These are phyloP conservation scores for Candida neerlandica DNA, from an alignment of 1,139 yeast species.

Conservation along the genomic window DNA sequence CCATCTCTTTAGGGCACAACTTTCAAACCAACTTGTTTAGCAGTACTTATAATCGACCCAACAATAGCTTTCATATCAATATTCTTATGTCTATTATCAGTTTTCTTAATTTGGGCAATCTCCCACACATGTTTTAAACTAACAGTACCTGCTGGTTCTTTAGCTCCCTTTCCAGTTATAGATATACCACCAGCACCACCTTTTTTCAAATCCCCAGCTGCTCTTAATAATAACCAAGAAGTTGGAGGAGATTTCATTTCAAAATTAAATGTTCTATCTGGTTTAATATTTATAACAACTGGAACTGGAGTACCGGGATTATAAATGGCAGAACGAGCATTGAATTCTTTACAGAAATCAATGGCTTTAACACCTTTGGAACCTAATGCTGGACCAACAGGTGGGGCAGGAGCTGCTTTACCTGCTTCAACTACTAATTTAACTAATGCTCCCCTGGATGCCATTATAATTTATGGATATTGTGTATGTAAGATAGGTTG, in stretches of 20 bases:
- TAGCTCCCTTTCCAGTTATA: conserved; percentile 8
- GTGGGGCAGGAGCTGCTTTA: conserved; percentile 98
- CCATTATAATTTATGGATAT: no score
- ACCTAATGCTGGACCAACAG: conserved; percentile 98
- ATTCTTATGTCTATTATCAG: conserved; percentile 77
- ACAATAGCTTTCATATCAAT: conserved; percentile 75
- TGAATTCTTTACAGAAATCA: conserved; percentile 97
- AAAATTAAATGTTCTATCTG: conserved; percentile 88
- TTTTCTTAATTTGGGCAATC: conserved; percentile 90
- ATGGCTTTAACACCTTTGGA: conserved; percentile 99
- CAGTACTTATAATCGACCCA: conserved; percentile 83
- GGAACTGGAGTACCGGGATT: conserved; percentile 91
- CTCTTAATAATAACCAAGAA: conserved; percentile 79
- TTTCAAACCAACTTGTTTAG: conserved; percentile 81
- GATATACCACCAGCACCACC: conserved; percentile 63
- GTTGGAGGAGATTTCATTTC: conserved; percentile 93
- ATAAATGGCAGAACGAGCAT: conserved; percentile 90
- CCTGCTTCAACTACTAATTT: conserved; percentile 98
- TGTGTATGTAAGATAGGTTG: background rate
- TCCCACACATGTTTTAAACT: conserved; percentile 91
- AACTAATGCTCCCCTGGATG: conserved; percentile 58
- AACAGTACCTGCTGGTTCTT: conserved; percentile 63
- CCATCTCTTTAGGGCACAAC: conserved; percentile 57
- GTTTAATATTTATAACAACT: conserved; percentile 77
- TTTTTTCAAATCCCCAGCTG: conserved; percentile 72